These are phyloP conservation scores for Botryobasidium botryosum DNA, from an alignment of 768 basidiomycete genomes.

Conservation along the genomic window DNA sequence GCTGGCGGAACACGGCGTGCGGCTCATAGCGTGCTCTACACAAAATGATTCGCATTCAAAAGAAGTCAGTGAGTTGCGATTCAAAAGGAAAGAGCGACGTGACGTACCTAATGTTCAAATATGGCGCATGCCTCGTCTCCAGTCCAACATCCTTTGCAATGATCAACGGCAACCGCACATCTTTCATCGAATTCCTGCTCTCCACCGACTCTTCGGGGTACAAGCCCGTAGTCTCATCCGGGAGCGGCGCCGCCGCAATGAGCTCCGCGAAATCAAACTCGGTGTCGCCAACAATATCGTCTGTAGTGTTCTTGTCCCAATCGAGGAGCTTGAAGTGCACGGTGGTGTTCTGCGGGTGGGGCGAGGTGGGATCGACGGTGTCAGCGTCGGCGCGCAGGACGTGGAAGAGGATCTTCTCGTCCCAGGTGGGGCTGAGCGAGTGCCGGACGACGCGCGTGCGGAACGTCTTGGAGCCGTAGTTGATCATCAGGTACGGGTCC, in stretches of 20 bases:
- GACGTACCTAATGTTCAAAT: not conserved
- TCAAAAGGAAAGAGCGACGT: not conserved
- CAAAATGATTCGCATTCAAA: not conserved
- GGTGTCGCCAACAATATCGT: conserved; percentile 1
- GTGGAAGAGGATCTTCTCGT: conserved; percentile 3
- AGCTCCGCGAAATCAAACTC: not conserved
- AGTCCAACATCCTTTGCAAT: not conserved
- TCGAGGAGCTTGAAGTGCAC: conserved; percentile 1
- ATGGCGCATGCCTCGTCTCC: not conserved
- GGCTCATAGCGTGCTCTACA: conserved; percentile 1
- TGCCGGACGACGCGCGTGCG: conserved; percentile 8
- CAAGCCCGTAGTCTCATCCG: not conserved
- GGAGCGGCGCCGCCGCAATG: not conserved
- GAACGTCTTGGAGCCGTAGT: not conserved
- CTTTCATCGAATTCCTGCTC: not conserved
- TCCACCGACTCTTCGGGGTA: not conserved
- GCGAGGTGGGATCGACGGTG: not conserved
- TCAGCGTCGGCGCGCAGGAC: not conserved
- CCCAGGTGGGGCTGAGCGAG: conserved; percentile 1
- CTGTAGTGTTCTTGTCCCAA: conserved; percentile 1
- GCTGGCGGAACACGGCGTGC: conserved; percentile 2
- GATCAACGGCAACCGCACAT: not conserved
- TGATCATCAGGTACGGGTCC: conserved; percentile 7
- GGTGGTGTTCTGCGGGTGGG: not conserved
- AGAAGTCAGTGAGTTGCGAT: not conserved